Conservation (phyloP, 345 rosid genomes). For the Eutrema heterophyllum region DNA sequence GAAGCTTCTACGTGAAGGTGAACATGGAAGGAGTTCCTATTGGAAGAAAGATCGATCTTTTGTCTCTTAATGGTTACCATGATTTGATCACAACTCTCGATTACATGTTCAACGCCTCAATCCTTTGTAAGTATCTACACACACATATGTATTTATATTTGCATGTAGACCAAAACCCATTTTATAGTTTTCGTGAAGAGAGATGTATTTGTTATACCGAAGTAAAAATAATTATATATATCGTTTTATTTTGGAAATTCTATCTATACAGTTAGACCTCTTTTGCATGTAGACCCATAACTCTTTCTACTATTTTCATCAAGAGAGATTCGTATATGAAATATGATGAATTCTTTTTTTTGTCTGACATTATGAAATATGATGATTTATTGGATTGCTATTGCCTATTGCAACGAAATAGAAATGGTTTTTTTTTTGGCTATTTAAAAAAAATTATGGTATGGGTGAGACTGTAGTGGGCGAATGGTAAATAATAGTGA, state of each 20-base stretch:
- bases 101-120: constrained; percentile 79
- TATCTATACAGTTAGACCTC: neutral
- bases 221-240: neutral
- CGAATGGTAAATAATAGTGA: neutral
- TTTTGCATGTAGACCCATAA: neutral
- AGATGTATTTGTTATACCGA: neutral
- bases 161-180: constrained; percentile 1
- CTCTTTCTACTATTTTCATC: neutral
- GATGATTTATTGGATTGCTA: neutral
- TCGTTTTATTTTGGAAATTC: neutral
- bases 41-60: constrained; percentile 79
- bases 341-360: neutral
- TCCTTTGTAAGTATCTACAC: constrained; percentile 53
- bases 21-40: constrained; percentile 98
- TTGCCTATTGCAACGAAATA: neutral
- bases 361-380: neutral
- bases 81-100: constrained; percentile 74
- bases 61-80: constrained; percentile 68
- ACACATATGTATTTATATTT: neutral
- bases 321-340: neutral
- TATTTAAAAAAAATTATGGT: neutral
- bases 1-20: constrained; percentile 86
- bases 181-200: neutral
- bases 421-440: neutral
- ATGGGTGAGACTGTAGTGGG: neutral